phyloP scores from a whole-genome alignment of 306 rosid species.

The Prunus davidiana region DNA sequence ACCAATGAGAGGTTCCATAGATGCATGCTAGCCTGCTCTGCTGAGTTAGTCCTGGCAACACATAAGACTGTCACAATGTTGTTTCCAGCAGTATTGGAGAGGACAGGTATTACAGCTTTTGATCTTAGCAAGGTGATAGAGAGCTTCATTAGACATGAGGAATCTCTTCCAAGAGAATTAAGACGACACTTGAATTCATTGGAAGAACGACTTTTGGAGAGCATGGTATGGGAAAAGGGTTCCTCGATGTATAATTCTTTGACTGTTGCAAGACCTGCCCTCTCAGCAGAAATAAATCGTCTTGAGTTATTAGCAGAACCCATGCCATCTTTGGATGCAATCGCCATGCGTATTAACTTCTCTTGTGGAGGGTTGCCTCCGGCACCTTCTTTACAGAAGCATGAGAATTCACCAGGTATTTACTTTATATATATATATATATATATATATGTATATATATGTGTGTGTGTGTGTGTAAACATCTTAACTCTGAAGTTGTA shows the following conservation, averaged over 20 bases:
- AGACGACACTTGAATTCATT: conserved; percentile 90
- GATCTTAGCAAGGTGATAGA: conserved; percentile 99
- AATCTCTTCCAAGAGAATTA: conserved; percentile 95
- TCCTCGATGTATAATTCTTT: conserved; percentile 97
- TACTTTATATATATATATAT: neutral
- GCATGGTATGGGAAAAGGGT: conserved; percentile 99
- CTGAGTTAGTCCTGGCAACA: conserved; percentile 93
- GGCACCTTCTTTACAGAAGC: conserved; percentile 65
- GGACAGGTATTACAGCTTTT: conserved; percentile 98
- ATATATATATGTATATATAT: neutral
- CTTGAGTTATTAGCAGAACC: conserved; percentile 88
- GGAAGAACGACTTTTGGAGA: conserved; percentile 98
- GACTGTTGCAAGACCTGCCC: conserved; percentile 81
- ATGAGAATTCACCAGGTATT: conserved; percentile 66
- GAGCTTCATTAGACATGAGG: conserved; percentile 96
- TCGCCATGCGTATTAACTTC: conserved; percentile 70
- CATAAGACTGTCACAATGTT: conserved; percentile 97
- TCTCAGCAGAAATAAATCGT: conserved; percentile 79
- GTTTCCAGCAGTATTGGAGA: conserved; percentile 96
- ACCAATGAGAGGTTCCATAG: conserved; percentile 99
- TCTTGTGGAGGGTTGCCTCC: conserved; percentile 75
- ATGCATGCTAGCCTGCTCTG: conserved; percentile 99
- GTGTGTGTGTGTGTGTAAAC: too few relatives aligned
- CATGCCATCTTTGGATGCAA: conserved; percentile 96
- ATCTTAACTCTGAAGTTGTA: neutral